Conservation (phyloP, 805 yeast species). For the Yarrowia bubula region DNA sequence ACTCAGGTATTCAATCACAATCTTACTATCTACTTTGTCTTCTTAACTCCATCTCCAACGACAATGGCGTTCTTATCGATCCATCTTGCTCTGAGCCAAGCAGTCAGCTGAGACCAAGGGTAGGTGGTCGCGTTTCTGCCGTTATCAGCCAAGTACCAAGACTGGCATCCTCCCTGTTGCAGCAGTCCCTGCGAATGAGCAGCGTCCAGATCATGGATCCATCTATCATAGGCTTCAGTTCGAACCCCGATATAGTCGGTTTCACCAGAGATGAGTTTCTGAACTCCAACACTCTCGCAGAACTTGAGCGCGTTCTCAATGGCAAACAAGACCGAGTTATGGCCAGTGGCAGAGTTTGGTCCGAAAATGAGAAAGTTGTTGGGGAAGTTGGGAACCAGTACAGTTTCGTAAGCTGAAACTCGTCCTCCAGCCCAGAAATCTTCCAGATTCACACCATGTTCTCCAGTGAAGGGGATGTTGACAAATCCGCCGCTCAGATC, state of each 20-base stretch:
- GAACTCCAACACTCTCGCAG: slow-evolving; percentile 29
- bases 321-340: slow-evolving; percentile 30
- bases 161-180: slow-evolving; percentile 30
- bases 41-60: not conserved
- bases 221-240: slow-evolving; percentile 29
- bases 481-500: slow-evolving; percentile 2
- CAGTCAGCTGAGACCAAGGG: slow-evolving; percentile 30
- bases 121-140: slow-evolving; percentile 29
- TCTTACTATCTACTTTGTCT: not conserved
- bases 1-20: not conserved
- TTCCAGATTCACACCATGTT: slow-evolving; percentile 25
- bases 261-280: slow-evolving; percentile 22
- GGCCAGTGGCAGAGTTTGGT: slow-evolving; percentile 32
- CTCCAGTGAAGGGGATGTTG: slow-evolving; percentile 25
- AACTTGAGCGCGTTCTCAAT: slow-evolving; percentile 30
- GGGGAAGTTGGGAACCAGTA: slow-evolving; percentile 30
- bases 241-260: slow-evolving; percentile 28
- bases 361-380: slow-evolving; percentile 30
- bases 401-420: slow-evolving; percentile 30
- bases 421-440: slow-evolving; percentile 29
- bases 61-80: slow-evolving; percentile 3
- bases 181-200: slow-evolving; percentile 27
- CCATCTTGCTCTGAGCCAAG: slow-evolving; percentile 28
- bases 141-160: slow-evolving; percentile 29
- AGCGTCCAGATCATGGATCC: slow-evolving; percentile 26